These are phyloP conservation scores for Bacterosira constricta DNA, from an alignment of 108 stramenopile species.

Conservation along the genomic window DNA sequence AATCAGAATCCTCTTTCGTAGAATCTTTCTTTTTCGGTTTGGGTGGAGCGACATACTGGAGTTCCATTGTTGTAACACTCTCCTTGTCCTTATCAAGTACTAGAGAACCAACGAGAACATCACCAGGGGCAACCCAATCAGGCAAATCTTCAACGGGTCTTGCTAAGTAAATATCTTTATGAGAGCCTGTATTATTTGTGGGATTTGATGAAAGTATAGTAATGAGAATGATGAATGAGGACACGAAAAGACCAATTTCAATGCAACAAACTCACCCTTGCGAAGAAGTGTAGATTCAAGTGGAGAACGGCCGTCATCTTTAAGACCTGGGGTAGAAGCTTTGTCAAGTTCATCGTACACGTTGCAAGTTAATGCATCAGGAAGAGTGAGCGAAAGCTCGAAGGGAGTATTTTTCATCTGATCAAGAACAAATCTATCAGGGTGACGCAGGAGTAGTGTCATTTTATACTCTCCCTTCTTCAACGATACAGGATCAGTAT, in stretches of 20 bases:
- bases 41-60: slow-evolving; percentile 31
- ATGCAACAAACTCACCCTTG: too few relatives aligned
- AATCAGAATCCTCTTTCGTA: slow-evolving; percentile 23
- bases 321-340: slow-evolving; percentile 37
- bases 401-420: slow-evolving; percentile 42
- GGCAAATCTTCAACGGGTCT: slow-evolving; percentile 41
- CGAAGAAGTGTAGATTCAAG: slow-evolving; percentile 4
- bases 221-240: too few relatives aligned
- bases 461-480: slow-evolving; percentile 41
- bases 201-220: too few relatives aligned
- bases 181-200: too few relatives aligned
- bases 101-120: slow-evolving; percentile 36
- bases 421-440: slow-evolving; percentile 41
- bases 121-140: slow-evolving; percentile 37
- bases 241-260: too few relatives aligned
- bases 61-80: slow-evolving; percentile 23
- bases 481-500: slow-evolving; percentile 30
- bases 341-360: slow-evolving; percentile 35
- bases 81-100: slow-evolving; percentile 30
- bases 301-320: slow-evolving; percentile 15
- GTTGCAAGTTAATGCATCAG: slow-evolving; percentile 21
- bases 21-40: slow-evolving; percentile 17
- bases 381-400: slow-evolving; percentile 16
- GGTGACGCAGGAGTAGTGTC: slow-evolving; percentile 39
- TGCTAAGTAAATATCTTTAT: slow-evolving; percentile 44